Evolutionary conservation across 2,329 filamentous ascomycete genomes (phyloP).

Genomic region (Cladophialophora exuberans): DNA sequence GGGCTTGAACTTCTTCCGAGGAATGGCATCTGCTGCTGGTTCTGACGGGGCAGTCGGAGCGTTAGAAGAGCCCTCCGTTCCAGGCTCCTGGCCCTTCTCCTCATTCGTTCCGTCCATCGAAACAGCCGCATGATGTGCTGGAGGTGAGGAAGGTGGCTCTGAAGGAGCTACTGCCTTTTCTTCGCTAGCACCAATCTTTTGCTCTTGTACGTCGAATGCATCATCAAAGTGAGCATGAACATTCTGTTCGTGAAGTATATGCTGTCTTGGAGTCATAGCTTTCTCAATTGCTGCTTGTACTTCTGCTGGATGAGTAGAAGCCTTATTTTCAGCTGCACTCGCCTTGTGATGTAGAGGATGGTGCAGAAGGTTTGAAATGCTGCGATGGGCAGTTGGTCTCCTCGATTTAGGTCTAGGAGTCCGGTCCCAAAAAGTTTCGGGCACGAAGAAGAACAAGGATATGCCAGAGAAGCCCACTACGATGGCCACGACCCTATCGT

Average conservation of each 20-base stretch:
- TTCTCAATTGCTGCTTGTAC: slow-evolving; percentile 19
- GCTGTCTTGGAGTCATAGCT: slow-evolving; percentile 22
- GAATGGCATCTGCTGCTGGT: not conserved
- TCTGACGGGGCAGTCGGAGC: not conserved
- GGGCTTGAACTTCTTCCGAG: slow-evolving; percentile 24
- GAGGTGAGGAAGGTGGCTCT: not conserved
- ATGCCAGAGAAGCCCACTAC: slow-evolving; percentile 71
- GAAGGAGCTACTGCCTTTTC: not conserved
- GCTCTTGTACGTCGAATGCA: not conserved
- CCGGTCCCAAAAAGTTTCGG: slow-evolving; percentile 94
- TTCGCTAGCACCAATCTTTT: not conserved
- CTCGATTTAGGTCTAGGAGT: slow-evolving; percentile 61
- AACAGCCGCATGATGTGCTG: not conserved
- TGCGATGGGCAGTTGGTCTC: slow-evolving; percentile 36
- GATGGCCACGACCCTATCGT: slow-evolving; percentile 63
- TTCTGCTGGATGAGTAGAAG: not conserved
- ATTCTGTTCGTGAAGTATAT: slow-evolving; percentile 24
- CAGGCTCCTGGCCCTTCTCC: not conserved
- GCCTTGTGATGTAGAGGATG: slow-evolving; percentile 22
- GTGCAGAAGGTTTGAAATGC: slow-evolving; percentile 33
- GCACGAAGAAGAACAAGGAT: slow-evolving; percentile 85
- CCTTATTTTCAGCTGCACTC: slow-evolving; percentile 3
- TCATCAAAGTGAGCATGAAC: slow-evolving; percentile 26
- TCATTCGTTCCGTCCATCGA: slow-evolving; percentile 7
- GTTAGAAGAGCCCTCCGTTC: not conserved